A percentile compares a stretch with the other conserved stretches of the same genome.
These are phyloP conservation scores for Megacollybia marginata DNA, from an alignment of 768 basidiomycete species.

Conservation along the genomic window DNA sequence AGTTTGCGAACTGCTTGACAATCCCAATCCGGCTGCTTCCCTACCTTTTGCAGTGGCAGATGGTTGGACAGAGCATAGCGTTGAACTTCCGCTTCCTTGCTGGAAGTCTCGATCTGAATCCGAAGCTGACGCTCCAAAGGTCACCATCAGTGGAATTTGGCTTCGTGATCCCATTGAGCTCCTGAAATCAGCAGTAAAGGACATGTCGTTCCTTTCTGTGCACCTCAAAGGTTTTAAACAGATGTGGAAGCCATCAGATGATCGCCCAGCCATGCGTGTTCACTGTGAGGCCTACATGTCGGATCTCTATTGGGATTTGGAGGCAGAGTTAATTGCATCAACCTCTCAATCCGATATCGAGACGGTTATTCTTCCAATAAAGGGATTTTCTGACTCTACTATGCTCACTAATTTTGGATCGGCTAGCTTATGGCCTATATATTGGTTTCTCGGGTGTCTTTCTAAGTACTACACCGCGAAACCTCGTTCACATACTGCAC, in stretches of 20 bases:
- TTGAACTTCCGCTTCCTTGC: not conserved
- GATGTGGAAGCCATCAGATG: not conserved
- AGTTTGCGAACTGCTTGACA: not conserved
- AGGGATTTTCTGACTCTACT: not conserved
- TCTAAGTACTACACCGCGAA: conserved; percentile 12
- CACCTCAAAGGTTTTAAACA: not conserved
- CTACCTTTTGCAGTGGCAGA: not conserved
- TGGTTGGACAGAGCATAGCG: not conserved
- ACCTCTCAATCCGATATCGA: too few relatives aligned
- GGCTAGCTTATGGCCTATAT: conserved; percentile 14
- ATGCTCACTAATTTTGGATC: conserved; percentile 14
- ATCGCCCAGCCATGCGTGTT: not conserved
- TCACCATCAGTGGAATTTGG: not conserved
- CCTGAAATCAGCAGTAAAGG: not conserved
- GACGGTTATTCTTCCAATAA: not conserved
- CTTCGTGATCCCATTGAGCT: not conserved
- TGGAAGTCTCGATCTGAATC: not conserved
- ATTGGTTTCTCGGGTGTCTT: conserved; percentile 13
- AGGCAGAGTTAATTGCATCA: not conserved
- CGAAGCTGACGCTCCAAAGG: not conserved
- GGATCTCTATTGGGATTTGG: not conserved
- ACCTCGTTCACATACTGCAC: conserved; percentile 6
- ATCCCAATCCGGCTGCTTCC: not conserved
- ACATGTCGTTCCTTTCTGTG: not conserved
- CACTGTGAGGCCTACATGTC: not conserved